A percentile compares a stretch with the other conserved stretches of the same genome.
These are phyloP conservation scores for Podila epigama DNA, from an alignment of 192 early-diverging fungal species.

Conservation along the genomic window DNA sequence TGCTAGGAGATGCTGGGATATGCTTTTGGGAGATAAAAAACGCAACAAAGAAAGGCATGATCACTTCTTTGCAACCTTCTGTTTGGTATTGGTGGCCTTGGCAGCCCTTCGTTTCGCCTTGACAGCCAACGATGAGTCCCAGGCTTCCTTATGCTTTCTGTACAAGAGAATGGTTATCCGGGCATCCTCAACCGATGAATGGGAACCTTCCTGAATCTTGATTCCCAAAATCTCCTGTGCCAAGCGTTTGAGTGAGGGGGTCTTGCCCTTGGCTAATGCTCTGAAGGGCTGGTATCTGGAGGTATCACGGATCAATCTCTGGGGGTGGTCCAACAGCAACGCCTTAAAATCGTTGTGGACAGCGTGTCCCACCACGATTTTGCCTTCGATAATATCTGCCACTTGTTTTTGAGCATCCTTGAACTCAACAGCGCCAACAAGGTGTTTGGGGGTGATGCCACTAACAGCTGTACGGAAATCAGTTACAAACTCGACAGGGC, in stretches of 20 bases:
- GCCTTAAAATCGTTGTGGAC: constrained; percentile 87
- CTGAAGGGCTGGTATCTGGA: constrained; percentile 79
- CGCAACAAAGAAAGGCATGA: too few species aligned
- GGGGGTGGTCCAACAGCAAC: constrained; percentile 84
- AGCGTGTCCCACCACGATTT: constrained; percentile 92
- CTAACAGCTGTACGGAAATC: constrained; percentile 94
- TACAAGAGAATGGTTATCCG: constrained; percentile 90
- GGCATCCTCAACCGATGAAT: constrained; percentile 94
- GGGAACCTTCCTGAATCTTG: constrained; percentile 86
- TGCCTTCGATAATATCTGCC: constrained; percentile 82
- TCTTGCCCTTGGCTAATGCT: constrained; percentile 64
- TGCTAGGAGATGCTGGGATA: background rate
- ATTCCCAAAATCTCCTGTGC: constrained; percentile 77
- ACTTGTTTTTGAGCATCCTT: constrained; percentile 82
- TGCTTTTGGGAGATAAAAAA: too few species aligned
- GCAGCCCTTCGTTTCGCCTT: constrained; percentile 29
- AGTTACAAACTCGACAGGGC: constrained; percentile 82
- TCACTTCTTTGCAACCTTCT: constrained; percentile 12
- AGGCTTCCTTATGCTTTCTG: constrained; percentile 79
- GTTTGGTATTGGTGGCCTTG: constrained; percentile 26
- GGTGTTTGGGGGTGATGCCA: constrained; percentile 85
- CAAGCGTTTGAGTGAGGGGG: constrained; percentile 78
- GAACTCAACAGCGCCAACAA: constrained; percentile 74
- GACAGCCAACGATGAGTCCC: constrained; percentile 72
- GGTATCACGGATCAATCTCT: constrained; percentile 83